Percentiles rank a stretch among this genome's conserved stretches.
phyloP scores from a whole-genome alignment of 495 filamentous ascomycete genomes.

The Cenococcum geophilum region DNA sequence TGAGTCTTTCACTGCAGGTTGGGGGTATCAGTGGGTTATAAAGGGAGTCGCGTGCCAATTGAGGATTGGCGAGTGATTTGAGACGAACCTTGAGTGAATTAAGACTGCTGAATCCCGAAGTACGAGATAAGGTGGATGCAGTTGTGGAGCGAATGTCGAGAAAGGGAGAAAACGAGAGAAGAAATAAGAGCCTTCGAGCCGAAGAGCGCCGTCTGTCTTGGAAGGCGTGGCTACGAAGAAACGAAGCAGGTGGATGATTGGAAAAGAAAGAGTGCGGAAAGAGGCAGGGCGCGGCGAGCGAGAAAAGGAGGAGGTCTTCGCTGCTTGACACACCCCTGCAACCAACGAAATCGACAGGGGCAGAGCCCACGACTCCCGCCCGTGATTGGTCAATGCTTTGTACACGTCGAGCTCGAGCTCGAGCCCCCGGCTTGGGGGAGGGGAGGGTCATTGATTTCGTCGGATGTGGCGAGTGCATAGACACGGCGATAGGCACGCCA shows the following conservation, averaged over 20 bases:
- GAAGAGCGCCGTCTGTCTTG: constrained; percentile 8
- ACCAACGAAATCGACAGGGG: neutral
- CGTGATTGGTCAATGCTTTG: neutral
- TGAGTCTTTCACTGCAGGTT: constrained; percentile 22
- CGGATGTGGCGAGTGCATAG: neutral
- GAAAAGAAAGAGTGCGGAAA: constrained; percentile 37
- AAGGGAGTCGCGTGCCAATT: constrained; percentile 11
- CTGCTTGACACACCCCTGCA: neutral
- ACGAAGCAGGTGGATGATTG: constrained; percentile 27
- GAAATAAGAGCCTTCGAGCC: constrained; percentile 5
- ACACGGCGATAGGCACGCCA: neutral
- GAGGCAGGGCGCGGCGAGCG: constrained; percentile 20
- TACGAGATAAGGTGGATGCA: constrained; percentile 15
- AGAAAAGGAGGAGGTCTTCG: constrained; percentile 6
- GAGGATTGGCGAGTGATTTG: constrained; percentile 3
- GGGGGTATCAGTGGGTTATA: constrained; percentile 14
- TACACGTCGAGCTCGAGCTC: neutral
- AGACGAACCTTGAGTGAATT: constrained; percentile 27
- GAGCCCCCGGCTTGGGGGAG: neutral
- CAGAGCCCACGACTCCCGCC: neutral
- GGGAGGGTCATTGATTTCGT: neutral
- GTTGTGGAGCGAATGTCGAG: constrained; percentile 29
- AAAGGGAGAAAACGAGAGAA: constrained; percentile 13
- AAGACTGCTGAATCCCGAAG: constrained; percentile 22
- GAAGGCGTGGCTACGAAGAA: constrained; percentile 27